phyloP scores from a whole-genome alignment of 1,139 yeast genomes.

The Yamadazyma aaseri region DNA sequence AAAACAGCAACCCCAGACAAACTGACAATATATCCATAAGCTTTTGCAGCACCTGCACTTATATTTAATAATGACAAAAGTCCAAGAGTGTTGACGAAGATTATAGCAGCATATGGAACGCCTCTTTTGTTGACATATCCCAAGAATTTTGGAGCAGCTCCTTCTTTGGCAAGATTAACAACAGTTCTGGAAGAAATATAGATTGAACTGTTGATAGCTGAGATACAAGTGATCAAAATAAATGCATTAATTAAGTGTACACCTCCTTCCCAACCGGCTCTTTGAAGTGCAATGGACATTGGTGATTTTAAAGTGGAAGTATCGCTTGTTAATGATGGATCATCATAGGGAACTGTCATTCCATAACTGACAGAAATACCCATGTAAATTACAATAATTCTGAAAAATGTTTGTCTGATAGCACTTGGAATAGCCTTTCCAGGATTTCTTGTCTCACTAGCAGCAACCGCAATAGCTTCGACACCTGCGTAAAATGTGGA shows the following conservation, averaged over 20 bases:
- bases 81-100: constrained; percentile 48
- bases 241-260: constrained; percentile 51
- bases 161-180: constrained; percentile 50
- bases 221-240: constrained; percentile 49
- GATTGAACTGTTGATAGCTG: constrained; percentile 54
- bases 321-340: constrained; percentile 27
- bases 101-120: constrained; percentile 50
- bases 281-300: constrained; percentile 40
- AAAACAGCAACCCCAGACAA: constrained; percentile 57
- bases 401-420: constrained; percentile 54
- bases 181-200: constrained; percentile 53
- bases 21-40: constrained; percentile 53
- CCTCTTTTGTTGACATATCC: constrained; percentile 45
- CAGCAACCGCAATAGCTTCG: constrained; percentile 57
- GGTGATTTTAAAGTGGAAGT: constrained; percentile 39
- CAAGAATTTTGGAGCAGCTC: constrained; percentile 47
- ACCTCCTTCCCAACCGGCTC: constrained; percentile 54
- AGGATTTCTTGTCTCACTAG: constrained; percentile 57
- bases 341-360: constrained; percentile 54
- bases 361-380: constrained; percentile 56
- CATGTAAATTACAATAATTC: constrained; percentile 54
- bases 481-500: constrained; percentile 60
- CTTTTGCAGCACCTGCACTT: constrained; percentile 52
- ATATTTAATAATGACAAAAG: constrained; percentile 51
- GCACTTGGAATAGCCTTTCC: constrained; percentile 56